Evolutionary conservation across 257 asterid genomes (phyloP), one percentile per base, ranked within the genome.

Genomic region (Linaria vulgaris): DNA sequence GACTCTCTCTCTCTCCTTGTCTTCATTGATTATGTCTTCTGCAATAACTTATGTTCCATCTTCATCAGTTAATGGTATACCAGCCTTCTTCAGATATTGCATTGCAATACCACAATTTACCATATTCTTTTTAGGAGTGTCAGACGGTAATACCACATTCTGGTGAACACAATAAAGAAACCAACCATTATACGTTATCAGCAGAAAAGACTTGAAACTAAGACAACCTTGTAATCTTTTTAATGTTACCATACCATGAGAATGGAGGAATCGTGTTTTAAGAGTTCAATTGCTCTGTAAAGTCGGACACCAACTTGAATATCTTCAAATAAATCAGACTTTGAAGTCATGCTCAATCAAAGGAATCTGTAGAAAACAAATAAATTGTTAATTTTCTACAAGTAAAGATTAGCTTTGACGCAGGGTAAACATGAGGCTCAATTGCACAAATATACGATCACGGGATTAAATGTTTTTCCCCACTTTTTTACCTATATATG

Each of bases 111-210:
- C 89, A 85, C 96, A 88, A 79, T 91, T 91, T 27, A 55, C 78
- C 55, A 81, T 71, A 63, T 75, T 78, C 79, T 91, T 91, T 76
- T 91, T 91, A 59, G 69, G 86, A 38, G 92, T 76, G 69, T 91
- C 95, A 56, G 96, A 76, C 66, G 96, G 98, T 71, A 91, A 86
- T 17, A 86, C 77, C 82, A 83, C 72, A 85, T 88, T 91, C 98
- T 91, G 83, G 30, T 46, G 63, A 76, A 55, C 54, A 63, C 64
- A 67, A 72, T 49, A 46, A 67, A 46, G 38, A 62, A 69, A 70
- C 37, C 56, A 74, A 25, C 39, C 37, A 59, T 52, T 12, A 34
- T 21, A 47, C n/a, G 34, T 45, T 45, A 54, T 66, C 65, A 45
- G 51, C 74, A 50, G 39, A 57, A 30, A 66, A 61, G 20, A 39